A percentile compares a stretch with the other conserved stretches of the same genome.
Conservation (phyloP, 345 rosid genomes). For the Salix brachista region DNA sequence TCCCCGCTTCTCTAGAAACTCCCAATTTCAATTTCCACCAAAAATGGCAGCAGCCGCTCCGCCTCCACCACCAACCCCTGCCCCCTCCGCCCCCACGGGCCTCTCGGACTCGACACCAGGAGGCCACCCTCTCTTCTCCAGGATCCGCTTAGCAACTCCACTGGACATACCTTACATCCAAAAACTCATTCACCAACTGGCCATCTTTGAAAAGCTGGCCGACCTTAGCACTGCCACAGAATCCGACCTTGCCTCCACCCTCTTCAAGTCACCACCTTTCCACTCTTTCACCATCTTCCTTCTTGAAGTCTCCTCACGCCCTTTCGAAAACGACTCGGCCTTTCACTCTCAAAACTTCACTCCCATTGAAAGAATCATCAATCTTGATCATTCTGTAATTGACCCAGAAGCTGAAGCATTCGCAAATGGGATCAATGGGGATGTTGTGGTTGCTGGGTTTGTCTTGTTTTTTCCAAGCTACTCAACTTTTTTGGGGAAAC, state of each 20-base stretch:
- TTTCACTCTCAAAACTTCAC: conserved; percentile 24
- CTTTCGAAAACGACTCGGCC: conserved; percentile 18
- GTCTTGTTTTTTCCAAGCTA: conserved; percentile 78
- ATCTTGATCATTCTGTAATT: conserved; percentile 44
- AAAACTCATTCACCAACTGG: conserved; percentile 87
- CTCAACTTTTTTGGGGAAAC: conserved; percentile 62
- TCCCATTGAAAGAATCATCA: conserved; percentile 36
- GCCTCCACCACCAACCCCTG: conserved; percentile 73
- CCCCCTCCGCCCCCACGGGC: conserved; percentile 48
- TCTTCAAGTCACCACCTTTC: conserved; percentile 74
- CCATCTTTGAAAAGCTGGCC: conserved; percentile 70
- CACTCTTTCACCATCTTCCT: conserved; percentile 77
- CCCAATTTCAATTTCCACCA: background rate
- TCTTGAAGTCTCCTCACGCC: conserved; percentile 58
- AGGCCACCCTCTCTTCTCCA: conserved; percentile 59
- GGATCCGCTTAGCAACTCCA: conserved; percentile 83
- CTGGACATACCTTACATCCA: conserved; percentile 74
- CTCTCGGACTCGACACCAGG: conserved; percentile 25
- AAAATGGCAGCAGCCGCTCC: conserved; percentile 90
- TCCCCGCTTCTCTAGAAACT: background rate
- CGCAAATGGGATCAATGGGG: conserved; percentile 26
- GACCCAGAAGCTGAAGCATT: conserved; percentile 56
- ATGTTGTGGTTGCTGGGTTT: conserved; percentile 62
- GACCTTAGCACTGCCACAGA: conserved; percentile 75
- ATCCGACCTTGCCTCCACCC: conserved; percentile 57